Base-by-base conservation (phyloP, 352 stramenopile genomes). In the Phytopythium vexans region DNA sequence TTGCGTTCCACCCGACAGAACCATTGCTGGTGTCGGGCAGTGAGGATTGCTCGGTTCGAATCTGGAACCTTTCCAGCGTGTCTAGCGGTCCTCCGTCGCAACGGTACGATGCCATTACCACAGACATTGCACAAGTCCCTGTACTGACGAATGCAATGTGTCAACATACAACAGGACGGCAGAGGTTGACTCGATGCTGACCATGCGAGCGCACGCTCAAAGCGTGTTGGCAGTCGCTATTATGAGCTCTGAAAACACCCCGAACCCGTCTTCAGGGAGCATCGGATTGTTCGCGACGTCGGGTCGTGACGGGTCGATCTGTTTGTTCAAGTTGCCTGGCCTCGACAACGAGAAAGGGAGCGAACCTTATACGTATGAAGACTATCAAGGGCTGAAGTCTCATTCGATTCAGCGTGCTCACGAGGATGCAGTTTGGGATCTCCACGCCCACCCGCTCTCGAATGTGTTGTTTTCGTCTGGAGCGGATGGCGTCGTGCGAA, bases 401-500 rank as follows among this genome's bases (percentile, higher is more conserved):
- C 72, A 92, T 59, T 72, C 64, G 5, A 64, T 92, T 10, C 89
- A 90, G 37, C 72, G 74, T 53, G 82, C 86, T 2, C 86, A 95
- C 56, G 80, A 89, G 31, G 82, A 95, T 42, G 82, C 82, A 27
- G 72, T 95, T 35, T 95, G 86, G 86, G 64, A 89, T 49, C 71
- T 95, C 9, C 75, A 90, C 45, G 80, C 86, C 9, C 86, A 95
- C 37, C 82, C 86, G 33, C 63, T 92, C 21, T 92, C 82, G 14
- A 93, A 92, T 47, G 66, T 88, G 12, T 62, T 95, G 15, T 95
- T 95, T 41, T 93, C 82, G 2, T 81, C 82, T 38, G 82, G 86
- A 42, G 62, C 86, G 2, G 86, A 95, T 41, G 86, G 79, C 16
- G 72, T 89, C 43, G 83, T 95, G 15, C 73, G 82, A 35, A 89